Conservation (phyloP, 2,329 filamentous ascomycete genomes). For the Aspergillus viridinutans region DNA sequence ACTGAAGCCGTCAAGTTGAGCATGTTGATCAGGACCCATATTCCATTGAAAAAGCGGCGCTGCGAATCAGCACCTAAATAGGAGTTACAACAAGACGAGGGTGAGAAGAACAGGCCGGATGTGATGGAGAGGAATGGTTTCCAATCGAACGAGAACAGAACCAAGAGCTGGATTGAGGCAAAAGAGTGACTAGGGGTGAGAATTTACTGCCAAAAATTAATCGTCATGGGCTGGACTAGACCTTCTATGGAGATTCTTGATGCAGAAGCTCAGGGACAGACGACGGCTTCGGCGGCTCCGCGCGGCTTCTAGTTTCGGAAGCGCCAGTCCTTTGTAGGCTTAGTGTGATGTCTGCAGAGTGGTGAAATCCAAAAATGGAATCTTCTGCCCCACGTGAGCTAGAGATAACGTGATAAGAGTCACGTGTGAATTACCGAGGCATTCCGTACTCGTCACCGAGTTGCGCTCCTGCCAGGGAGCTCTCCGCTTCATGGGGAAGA, state of each 20-base stretch:
- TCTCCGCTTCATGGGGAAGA: slow-evolving; percentile 5
- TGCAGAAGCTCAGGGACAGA: slow-evolving; percentile 18
- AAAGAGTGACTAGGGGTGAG: slow-evolving; percentile 37
- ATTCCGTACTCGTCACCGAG: slow-evolving; percentile 4
- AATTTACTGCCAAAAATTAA: slow-evolving; percentile 9
- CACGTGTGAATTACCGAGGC: slow-evolving; percentile 21
- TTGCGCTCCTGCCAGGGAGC: neutral
- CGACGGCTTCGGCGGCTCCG: slow-evolving; percentile 10
- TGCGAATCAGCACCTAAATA: slow-evolving; percentile 11
- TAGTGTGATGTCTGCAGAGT: slow-evolving; percentile 5
- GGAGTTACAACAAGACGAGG: slow-evolving; percentile 7
- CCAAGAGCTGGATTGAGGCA: slow-evolving; percentile 6
- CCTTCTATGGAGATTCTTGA: neutral
- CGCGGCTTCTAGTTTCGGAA: slow-evolving; percentile 12
- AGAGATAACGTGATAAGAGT: slow-evolving; percentile 4
- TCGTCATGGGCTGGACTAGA: neutral
- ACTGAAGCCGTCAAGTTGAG: slow-evolving; percentile 74
- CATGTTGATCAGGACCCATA: slow-evolving; percentile 40
- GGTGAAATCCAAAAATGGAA: slow-evolving; percentile 8
- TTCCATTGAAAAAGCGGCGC: slow-evolving; percentile 31
- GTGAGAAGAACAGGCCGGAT: slow-evolving; percentile 2
- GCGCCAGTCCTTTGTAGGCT: slow-evolving; percentile 8
- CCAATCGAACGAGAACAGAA: slow-evolving; percentile 8
- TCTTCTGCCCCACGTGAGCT: neutral
- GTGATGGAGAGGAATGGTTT: slow-evolving; percentile 7